Base-by-base conservation (phyloP, 257 asterid species). In the Ajuga chamaepitys region DNA sequence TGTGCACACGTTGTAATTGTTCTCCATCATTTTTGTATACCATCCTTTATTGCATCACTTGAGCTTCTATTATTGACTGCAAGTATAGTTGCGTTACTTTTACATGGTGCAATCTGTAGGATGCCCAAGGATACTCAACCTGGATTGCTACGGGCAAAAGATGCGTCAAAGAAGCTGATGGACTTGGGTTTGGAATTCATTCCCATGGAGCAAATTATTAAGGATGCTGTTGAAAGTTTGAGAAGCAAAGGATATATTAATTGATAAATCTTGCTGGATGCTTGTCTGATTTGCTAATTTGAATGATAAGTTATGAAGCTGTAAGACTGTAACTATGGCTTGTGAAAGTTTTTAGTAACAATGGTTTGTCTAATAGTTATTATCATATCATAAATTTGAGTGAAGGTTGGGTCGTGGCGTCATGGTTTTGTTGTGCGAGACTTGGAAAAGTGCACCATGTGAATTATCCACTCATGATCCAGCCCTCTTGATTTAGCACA, bases 171-270 rank as follows among this genome's bases (percentile, higher is more conserved):
- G 84, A 88, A 88, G 81, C 74, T 91, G 41, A 80, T 75, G 61
- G 87, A 86, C 45, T 72, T 88, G 83, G 98, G 98, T 62, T 55
- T 91, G 51, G 74, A 88, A 21, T 91, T 88, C 58, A 81, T 75
- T 66, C 72, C 93, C 38, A 74, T 88, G 87, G 96, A 86, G 64
- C 93, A 88, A 67, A 91, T 86, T 54, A 80, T 91, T 34, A 77
- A 73, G 88, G 98, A 91, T 34, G 58, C 89, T 47, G 88, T 88
- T 14, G 87, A 86, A 69, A 81, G 91, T 71, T 79, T 91, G 86
- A 88, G 76, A 83, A 74, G 74, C 75, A 86, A 77, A 66, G 95
- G 91, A 0, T 78, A 75, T 68, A 66, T 88, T 66, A 70, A 91
- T 68, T 84, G 76, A 74, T n/a, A 64, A 22, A 13, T 38, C 22